Conservation (phyloP, 2,329 filamentous ascomycete species). For the Stachybotrys chartarum region DNA sequence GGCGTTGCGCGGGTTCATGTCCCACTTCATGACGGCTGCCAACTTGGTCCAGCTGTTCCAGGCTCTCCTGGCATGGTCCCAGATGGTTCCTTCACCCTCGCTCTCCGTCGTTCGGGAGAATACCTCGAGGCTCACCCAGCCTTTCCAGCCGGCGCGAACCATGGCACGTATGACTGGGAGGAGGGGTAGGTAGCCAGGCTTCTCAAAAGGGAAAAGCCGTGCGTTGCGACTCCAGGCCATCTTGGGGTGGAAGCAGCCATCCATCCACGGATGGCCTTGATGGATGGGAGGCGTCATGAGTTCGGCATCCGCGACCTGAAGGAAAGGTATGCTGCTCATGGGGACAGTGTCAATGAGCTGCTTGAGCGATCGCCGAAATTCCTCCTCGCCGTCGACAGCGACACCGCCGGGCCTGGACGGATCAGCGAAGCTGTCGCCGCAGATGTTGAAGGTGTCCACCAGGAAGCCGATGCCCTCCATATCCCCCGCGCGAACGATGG, state of each 20-base stretch:
- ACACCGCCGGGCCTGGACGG: conserved; percentile 1
- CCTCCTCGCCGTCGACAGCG: not conserved
- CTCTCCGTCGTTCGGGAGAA: conserved; percentile 6
- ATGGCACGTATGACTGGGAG: conserved; percentile 21
- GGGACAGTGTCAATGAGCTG: not conserved
- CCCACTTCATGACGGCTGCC: conserved; percentile 7
- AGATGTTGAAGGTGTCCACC: conserved; percentile 20
- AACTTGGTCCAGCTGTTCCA: conserved; percentile 9
- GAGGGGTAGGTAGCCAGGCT: conserved; percentile 17
- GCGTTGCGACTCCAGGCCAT: conserved; percentile 11
- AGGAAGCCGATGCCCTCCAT: conserved; percentile 10
- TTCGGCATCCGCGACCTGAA: conserved; percentile 13
- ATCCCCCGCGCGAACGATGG: conserved; percentile 2
- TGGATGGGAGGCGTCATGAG: conserved; percentile 1
- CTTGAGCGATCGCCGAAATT: not conserved
- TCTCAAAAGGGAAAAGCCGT: conserved; percentile 11
- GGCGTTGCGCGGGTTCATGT: not conserved
- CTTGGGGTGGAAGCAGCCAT: conserved; percentile 2
- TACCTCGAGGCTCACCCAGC: conserved; percentile 13
- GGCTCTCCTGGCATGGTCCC: conserved; percentile 5
- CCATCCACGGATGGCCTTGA: conserved; percentile 3
- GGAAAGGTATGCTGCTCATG: conserved; percentile 5
- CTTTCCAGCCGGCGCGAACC: conserved; percentile 3
- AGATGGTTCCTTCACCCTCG: conserved; percentile 3
- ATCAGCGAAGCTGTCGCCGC: conserved; percentile 6